phyloP scores from a whole-genome alignment of 345 rosid species.

The Populus pruinosa region DNA sequence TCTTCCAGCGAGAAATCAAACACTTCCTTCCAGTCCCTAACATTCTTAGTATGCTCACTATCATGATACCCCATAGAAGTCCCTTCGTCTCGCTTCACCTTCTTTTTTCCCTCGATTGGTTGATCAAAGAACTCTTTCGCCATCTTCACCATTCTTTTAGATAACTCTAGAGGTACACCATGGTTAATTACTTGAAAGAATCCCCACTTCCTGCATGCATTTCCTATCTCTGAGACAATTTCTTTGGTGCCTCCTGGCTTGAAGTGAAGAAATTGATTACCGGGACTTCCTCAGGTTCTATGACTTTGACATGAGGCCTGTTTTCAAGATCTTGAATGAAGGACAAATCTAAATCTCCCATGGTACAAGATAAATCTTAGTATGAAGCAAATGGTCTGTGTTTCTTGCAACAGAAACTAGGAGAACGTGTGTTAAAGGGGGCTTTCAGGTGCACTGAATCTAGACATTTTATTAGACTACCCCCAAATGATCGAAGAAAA shows the following conservation, averaged over 20 bases:
- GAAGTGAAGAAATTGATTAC: conserved; percentile 42
- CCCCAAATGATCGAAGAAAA: no score
- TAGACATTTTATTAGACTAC: no score
- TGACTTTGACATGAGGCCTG: conserved; percentile 28
- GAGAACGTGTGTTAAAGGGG: no score
- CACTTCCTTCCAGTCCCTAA: conserved; percentile 66
- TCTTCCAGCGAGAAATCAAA: conserved; percentile 52
- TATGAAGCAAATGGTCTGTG: no score
- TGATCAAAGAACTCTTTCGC: conserved; percentile 44
- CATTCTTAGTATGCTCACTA: conserved; percentile 60
- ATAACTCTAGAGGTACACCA: conserved; percentile 37
- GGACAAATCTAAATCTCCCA: conserved; percentile 44
- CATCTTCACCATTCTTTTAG: conserved; percentile 22
- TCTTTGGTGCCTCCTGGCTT: conserved; percentile 16
- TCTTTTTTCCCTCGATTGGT: conserved; percentile 47
- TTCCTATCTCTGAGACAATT: conserved; percentile 37
- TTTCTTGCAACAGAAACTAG: no score
- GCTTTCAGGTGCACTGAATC: no score
- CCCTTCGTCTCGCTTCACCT: conserved; percentile 51
- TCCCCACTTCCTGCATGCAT: conserved; percentile 58
- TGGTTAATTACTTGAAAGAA: conserved; percentile 55
- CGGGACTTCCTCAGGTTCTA: conserved; percentile 42
- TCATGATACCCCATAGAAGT: conserved; percentile 56
- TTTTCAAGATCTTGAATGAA: conserved; percentile 43
- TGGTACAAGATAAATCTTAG: not conserved